Percentiles rank a stretch among this genome's conserved stretches.
These are phyloP conservation scores for Termitomyces sp. DNA, from an alignment of 768 basidiomycete genomes.

Conservation along the genomic window DNA sequence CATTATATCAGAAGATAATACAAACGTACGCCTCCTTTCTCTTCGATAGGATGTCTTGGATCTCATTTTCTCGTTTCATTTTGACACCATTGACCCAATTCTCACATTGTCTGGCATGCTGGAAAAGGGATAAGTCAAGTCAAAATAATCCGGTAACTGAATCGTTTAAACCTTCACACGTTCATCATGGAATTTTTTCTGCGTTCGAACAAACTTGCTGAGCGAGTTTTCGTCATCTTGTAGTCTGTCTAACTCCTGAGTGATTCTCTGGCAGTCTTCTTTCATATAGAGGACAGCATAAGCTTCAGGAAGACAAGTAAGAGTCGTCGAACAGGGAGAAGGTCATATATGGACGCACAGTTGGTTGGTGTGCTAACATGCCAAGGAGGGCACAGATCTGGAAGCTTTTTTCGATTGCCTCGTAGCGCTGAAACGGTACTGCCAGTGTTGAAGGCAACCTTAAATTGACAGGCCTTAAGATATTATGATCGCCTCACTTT, in stretches of 20 bases:
- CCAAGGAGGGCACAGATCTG: background rate
- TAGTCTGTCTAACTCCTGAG: background rate
- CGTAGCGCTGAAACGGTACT: background rate
- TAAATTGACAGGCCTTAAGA: background rate
- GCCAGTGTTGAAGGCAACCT: background rate
- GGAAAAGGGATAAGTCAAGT: background rate
- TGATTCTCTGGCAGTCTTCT: background rate
- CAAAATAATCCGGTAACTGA: background rate
- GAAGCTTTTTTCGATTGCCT: background rate
- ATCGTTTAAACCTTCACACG: background rate
- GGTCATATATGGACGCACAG: background rate
- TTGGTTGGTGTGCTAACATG: background rate
- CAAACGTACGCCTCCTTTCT: constrained; percentile 12
- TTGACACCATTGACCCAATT: background rate
- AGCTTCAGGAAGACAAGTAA: background rate
- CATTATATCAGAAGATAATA: background rate
- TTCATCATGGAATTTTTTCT: background rate
- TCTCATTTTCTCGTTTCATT: constrained; percentile 6
- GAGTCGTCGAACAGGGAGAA: background rate
- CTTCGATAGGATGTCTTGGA: constrained; percentile 1
- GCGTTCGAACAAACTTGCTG: background rate
- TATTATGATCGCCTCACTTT: background rate
- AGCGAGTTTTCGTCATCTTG: background rate
- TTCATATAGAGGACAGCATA: background rate
- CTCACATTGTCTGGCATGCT: constrained; percentile 1